Evolutionary conservation across 1,139 yeast species (phyloP), one percentile per base, ranked within the genome.

Genomic region (Debaryomyces sp.): DNA sequence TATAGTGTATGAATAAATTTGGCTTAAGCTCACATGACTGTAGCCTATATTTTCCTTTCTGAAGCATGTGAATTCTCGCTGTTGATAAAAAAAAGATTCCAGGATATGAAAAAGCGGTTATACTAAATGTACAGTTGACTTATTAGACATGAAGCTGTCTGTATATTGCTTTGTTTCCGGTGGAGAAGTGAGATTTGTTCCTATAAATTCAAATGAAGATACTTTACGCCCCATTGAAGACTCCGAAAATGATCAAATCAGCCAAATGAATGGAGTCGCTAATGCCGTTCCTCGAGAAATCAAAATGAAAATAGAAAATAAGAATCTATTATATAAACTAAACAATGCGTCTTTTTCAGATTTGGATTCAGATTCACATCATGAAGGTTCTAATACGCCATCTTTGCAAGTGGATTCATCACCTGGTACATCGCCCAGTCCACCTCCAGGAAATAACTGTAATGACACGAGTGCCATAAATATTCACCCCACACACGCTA

Each of bases 321-420:
- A 66, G 49, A 76, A 75, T 57, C 61, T 75, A 15, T 57, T 76
- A 38, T 76, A 75, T 56, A 62, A 71, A 45, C 61, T 76, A 38
- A 76, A 76, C 55, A 75, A 76, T 55, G 80, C 80, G 6, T 70
- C 77, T 6, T 57, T 69, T 33, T 71, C 77, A 1, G 80, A 75
- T 49, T 54, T 68, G 9, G 78, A 74, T 42, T 62, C 67, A 1
- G 77, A 72, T 37, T 49, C 59, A 43, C 48, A 30, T 43, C 45
- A 24, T 22, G 37, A 34, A 43, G 37, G 42, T 26, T 42, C 44
- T 6, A 48, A 49, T 30, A 40, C 46, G 6, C 30, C 36, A 9
- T 17, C 51, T 49, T 40, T 46, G 15, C 29, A 45, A n/a, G 26
- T 21, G 30, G 42, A 24, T 23, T 45, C 53, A 6, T 44, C 50